Conservation (phyloP, 805 yeast genomes). For the Kuraishia hungarica region DNA sequence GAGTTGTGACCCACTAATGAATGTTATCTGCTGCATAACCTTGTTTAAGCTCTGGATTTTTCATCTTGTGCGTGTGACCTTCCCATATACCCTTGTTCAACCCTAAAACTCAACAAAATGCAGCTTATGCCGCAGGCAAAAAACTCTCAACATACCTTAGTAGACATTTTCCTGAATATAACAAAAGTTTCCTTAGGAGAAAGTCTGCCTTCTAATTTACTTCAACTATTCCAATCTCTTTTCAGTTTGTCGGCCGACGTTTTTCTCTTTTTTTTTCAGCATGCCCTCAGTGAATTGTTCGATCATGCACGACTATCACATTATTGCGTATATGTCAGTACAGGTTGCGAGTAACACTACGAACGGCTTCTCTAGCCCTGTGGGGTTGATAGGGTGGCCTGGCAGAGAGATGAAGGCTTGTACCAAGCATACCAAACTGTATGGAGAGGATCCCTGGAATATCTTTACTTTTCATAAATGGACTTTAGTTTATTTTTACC, state of each 20-base stretch:
- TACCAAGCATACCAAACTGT: no score
- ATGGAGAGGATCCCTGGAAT: no score
- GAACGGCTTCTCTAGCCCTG: background rate
- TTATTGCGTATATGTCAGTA: background rate
- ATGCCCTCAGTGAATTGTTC: background rate
- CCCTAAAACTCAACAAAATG: background rate
- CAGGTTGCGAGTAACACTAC: background rate
- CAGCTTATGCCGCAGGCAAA: background rate
- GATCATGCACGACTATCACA: background rate
- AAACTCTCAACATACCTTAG: background rate
- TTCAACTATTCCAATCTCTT: background rate
- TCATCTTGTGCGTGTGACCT: slow-evolving; percentile 16
- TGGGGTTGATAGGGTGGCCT: background rate
- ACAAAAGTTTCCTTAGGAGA: background rate
- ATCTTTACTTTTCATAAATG: no score
- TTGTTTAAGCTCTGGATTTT: slow-evolving; percentile 10
- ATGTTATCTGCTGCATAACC: background rate
- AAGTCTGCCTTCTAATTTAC: background rate
- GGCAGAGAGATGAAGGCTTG: no score
- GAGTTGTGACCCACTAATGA: no score
- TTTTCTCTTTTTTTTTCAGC: background rate
- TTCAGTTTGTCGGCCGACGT: background rate
- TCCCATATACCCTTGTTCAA: background rate
- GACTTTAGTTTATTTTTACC: no score
- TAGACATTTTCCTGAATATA: background rate